phyloP scores from a whole-genome alignment of 208 protist species.

The Acanthamoeba quina region DNA sequence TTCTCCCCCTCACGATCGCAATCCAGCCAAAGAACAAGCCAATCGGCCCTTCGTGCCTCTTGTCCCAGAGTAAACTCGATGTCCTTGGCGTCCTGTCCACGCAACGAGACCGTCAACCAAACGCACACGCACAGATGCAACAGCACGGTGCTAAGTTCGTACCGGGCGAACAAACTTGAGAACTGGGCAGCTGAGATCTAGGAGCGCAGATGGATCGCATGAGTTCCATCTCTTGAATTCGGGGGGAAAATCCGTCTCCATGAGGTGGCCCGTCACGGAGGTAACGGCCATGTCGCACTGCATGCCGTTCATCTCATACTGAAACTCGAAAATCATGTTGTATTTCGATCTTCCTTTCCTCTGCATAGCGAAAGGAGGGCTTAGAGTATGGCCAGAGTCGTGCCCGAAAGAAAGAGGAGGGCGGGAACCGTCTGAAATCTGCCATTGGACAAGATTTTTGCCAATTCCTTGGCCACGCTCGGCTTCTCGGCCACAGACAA shows the following conservation, averaged over 20 bases:
- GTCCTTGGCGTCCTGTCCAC: constrained; percentile 86
- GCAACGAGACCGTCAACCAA: background rate
- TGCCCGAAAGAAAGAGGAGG: background rate
- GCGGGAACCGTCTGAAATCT: background rate
- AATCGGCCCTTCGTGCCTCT: constrained; percentile 78
- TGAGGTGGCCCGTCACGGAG: constrained; percentile 97
- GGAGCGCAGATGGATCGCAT: constrained; percentile 94
- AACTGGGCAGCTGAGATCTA: constrained; percentile 89
- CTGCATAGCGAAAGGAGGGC: constrained; percentile 48
- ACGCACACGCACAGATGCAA: background rate
- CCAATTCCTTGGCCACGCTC: constrained; percentile 91
- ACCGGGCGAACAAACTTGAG: constrained; percentile 88
- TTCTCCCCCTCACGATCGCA: constrained; percentile 96
- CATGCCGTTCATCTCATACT: constrained; percentile 85
- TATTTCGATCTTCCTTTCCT: constrained; percentile 85
- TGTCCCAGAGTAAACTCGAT: constrained; percentile 89
- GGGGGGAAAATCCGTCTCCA: constrained; percentile 92
- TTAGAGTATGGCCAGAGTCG: background rate
- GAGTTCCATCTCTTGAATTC: constrained; percentile 92
- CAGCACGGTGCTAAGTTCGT: background rate
- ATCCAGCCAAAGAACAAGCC: constrained; percentile 92
- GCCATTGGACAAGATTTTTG: constrained; percentile 84
- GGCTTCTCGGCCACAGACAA: constrained; percentile 96
- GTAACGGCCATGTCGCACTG: constrained; percentile 95
- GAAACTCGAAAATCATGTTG: constrained; percentile 91